A percentile compares a stretch with the other conserved stretches of the same genome.
Evolutionary conservation across 2,329 filamentous ascomycete species (phyloP).

Genomic region (Talaromyces funiculosus): DNA sequence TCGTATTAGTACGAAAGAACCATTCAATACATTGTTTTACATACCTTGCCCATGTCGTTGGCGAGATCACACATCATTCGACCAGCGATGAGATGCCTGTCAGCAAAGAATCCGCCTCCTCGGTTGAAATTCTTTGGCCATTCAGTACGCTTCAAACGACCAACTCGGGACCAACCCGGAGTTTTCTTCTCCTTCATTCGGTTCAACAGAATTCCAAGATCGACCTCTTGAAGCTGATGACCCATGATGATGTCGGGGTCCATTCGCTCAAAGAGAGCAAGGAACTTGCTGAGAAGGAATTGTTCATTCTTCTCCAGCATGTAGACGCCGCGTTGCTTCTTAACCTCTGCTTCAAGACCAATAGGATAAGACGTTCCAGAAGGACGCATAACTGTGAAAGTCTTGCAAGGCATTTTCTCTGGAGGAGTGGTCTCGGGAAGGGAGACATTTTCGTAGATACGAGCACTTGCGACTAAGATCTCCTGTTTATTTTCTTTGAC

Average conservation of each 20-base stretch:
- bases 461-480: constrained; percentile 82
- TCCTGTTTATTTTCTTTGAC: constrained; percentile 93
- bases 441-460: constrained; percentile 86
- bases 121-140: constrained; percentile 88
- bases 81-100: constrained; percentile 82
- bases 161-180: constrained; percentile 89
- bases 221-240: constrained; percentile 93
- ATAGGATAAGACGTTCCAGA: constrained; percentile 69
- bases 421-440: constrained; percentile 82
- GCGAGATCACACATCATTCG: constrained; percentile 87
- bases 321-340: constrained; percentile 69
- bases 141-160: constrained; percentile 70
- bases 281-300: constrained; percentile 78
- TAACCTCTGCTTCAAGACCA: constrained; percentile 74
- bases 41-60: constrained; percentile 84
- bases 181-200: constrained; percentile 86
- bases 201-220: constrained; percentile 85
- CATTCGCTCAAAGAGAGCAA: constrained; percentile 78
- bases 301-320: constrained; percentile 78
- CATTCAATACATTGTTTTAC: background rate
- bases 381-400: constrained; percentile 87
- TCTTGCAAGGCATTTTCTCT: constrained; percentile 81
- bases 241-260: constrained; percentile 93
- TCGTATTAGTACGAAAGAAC: constrained; percentile 20
- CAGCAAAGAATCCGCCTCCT: constrained; percentile 83